Base-by-base conservation (phyloP, 2,329 filamentous ascomycete species). In the Sarocladium kiliense region DNA sequence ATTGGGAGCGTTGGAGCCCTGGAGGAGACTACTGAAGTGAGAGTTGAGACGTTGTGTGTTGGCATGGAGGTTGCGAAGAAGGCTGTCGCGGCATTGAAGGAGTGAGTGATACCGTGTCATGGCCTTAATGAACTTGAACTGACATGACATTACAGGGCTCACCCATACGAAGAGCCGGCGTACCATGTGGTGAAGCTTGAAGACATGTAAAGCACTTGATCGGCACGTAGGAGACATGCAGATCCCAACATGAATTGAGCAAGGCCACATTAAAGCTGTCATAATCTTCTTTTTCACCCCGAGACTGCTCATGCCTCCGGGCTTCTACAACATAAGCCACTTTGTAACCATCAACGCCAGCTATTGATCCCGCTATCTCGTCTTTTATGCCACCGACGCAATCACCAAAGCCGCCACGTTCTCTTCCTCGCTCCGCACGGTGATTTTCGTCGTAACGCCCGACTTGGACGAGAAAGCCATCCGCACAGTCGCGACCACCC, bases 391-490 rank as follows among this genome's bases (percentile, higher is more conserved):
- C 69, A 97, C 86, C 64, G 90, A 91, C 62, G 85, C 89, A 68
- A 97, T 82, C 58, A 97, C 84, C 71, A 95, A 78, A 58, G 85
- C 81, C 58, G 94, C 91, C 66, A 99, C 85, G 55, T 90, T 90
- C 68, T 94, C 90, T 74, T 99, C 94, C 71, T 99, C 94, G 70
- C 88, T 89, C 68, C 94, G 83, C 58, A 93, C 89, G 54, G 87
- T 89, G 64, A 99, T 91, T 82, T 97, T 97, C 66, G 93, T 95
- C 57, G 94, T 97, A 25, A 97, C 91, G 54, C 94, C 94, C 51
- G 87, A 87, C 80, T 95, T 96, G 65, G 88, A 85, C 58, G 90
- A 95, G 74, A 85, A 97, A 1, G 92, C 94, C 92, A 99, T 96
- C 72, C 91, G 84, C 60, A 97, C 85, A 61, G 84, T 86, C 58